phyloP scores from a whole-genome alignment of 345 rosid genomes.

The Eucalyptus erythrocorys region DNA sequence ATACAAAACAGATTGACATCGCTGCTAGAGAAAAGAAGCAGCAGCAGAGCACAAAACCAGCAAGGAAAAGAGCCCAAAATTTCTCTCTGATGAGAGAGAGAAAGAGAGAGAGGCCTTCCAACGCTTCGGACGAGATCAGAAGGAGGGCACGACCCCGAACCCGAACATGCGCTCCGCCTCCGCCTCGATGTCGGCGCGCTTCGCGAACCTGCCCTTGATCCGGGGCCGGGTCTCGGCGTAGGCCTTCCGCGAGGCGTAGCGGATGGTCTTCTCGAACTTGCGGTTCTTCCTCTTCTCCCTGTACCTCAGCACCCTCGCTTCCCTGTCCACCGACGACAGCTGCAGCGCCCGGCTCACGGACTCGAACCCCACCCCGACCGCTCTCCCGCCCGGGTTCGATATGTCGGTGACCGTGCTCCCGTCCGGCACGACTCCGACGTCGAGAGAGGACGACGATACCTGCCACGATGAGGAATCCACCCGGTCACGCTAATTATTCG shows the following conservation, averaged over 20 bases:
- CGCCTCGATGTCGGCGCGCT: slow-evolving; percentile 33
- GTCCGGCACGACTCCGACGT: slow-evolving; percentile 92
- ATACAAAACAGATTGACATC: neutral
- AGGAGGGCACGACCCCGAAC: slow-evolving; percentile 81
- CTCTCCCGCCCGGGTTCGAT: slow-evolving; percentile 34
- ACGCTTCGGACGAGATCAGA: neutral
- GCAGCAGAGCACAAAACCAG: neutral
- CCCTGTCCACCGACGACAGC: slow-evolving; percentile 72
- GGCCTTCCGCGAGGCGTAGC: slow-evolving; percentile 88
- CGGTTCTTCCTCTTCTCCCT: slow-evolving; percentile 96
- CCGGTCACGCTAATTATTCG: neutral
- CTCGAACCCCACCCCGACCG: slow-evolving; percentile 21
- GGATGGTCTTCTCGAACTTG: slow-evolving; percentile 93
- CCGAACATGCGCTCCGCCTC: slow-evolving; percentile 34
- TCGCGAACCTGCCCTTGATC: slow-evolving; percentile 90
- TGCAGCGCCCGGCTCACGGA: slow-evolving; percentile 32
- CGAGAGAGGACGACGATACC: slow-evolving; percentile 86
- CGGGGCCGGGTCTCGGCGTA: slow-evolving; percentile 89
- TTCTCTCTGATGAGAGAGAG: neutral
- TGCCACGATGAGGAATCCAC: neutral
- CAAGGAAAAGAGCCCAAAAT: neutral
- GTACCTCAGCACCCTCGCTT: slow-evolving; percentile 91
- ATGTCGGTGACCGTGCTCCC: slow-evolving; percentile 52
- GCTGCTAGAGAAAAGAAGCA: neutral
- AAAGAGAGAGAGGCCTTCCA: neutral